Conservation (phyloP, 371 early-diverging fungal genomes). For the Mucor mucedo region DNA sequence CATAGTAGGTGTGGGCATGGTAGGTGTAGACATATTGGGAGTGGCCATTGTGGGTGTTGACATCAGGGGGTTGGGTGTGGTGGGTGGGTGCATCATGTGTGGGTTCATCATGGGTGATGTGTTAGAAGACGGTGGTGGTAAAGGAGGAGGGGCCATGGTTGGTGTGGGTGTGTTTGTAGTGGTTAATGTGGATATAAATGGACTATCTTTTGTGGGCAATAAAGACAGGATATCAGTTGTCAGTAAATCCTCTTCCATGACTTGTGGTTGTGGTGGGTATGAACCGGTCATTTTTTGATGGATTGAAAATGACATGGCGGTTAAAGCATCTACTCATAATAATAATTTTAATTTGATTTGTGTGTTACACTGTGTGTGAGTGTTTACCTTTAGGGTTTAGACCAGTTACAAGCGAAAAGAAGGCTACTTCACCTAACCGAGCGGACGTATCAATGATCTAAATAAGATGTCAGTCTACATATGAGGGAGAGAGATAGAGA, state of each 20-base stretch:
- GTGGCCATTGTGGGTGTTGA: too few species aligned
- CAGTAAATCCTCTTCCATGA: neutral
- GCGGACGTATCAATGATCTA: neutral
- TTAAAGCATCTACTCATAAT: neutral
- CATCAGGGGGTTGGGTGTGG: too few species aligned
- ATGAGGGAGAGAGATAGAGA: neutral
- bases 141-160: neutral
- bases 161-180: neutral
- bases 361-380: too few species aligned
- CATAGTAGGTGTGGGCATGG: too few species aligned
- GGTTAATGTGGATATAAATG: neutral
- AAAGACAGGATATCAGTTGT: neutral
- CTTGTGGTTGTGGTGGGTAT: slow-evolving; percentile 3
- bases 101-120: too few species aligned
- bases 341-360: too few species aligned
- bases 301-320: slow-evolving; percentile 1
- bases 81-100: too few species aligned
- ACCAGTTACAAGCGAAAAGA: slow-evolving; percentile 5
- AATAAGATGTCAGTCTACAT: neutral
- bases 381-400: neutral
- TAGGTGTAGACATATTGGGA: too few species aligned
- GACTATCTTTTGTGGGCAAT: neutral
- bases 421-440: slow-evolving; percentile 1
- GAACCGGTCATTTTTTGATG: neutral
- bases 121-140: neutral